Percentiles rank a stretch among this genome's conserved stretches.
These are phyloP conservation scores for Dillenia turbinata DNA, from an alignment of 164 flowering plant genomes.

Conservation along the genomic window DNA sequence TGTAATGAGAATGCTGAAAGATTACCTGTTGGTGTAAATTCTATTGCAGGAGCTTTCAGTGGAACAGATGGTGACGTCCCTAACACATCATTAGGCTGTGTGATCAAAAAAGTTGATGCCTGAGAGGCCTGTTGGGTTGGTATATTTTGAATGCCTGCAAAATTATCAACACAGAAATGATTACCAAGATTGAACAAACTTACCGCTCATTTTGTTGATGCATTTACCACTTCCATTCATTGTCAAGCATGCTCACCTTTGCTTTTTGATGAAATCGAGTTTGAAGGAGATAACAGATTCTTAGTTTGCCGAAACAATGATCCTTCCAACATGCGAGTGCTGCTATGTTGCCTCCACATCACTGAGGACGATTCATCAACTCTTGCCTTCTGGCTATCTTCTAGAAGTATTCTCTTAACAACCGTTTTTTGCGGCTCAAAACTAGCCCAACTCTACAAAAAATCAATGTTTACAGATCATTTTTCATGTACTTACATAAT, in stretches of 20 bases:
- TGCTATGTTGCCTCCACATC: conserved; percentile 17
- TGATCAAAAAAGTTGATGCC: conserved; percentile 27
- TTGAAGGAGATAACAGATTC: conserved; percentile 21
- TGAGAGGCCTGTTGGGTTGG: conserved; percentile 22
- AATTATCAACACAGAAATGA: conserved; percentile 3
- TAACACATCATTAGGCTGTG: conserved; percentile 23
- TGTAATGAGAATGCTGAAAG: conserved; percentile 11
- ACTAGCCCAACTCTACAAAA: conserved; percentile 64
- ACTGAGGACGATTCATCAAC: conserved; percentile 23
- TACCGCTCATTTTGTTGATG: background rate
- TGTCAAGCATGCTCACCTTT: conserved; percentile 22
- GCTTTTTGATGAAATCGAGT: conserved; percentile 15
- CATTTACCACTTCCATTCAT: conserved; percentile 10
- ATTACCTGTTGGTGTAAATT: conserved; percentile 7
- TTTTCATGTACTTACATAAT: background rate
- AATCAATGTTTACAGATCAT: background rate
- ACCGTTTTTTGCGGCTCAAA: conserved; percentile 86
- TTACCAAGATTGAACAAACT: background rate
- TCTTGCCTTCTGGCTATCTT: conserved; percentile 25
- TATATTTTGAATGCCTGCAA: conserved; percentile 28
- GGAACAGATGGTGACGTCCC: conserved; percentile 20
- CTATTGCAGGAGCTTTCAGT: conserved; percentile 20
- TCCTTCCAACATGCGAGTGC: conserved; percentile 21
- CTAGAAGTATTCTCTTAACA: conserved; percentile 59
- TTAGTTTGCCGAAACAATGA: conserved; percentile 11